Base-by-base conservation (phyloP, 495 filamentous ascomycete species). In the Xylaria sp. region DNA sequence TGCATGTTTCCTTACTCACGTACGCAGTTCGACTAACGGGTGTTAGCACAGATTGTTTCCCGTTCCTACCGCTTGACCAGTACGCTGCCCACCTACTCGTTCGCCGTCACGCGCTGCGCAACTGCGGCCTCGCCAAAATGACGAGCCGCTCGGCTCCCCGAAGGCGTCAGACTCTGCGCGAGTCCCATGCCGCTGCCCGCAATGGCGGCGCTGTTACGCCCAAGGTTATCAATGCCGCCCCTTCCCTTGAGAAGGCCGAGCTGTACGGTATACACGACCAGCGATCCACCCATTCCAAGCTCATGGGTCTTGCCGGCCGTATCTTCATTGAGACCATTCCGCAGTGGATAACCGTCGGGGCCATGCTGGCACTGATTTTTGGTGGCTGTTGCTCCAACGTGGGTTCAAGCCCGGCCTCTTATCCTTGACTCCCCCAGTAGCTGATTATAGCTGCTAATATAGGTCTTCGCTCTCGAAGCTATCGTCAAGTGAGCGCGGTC, bases 381-480 rank as follows among this genome's bases (percentile, higher is more conserved):
- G 96, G 97, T 48, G 96, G 96, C 44, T 99, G 96, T 78, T 99
- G 96, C 85, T 94, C 94, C 40, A 99, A 98, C 85, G 96, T 99
- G 80, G 81, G 77, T 68, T 65, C 19, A 59, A 69, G 67, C 68
- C 48, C 48, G 55, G 33, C 64, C 61, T 48, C 59, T 53, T 52
- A 17, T 59, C 7, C 43, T 41, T 46, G 8, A 17, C 44, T 35
- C 44, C 62, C 41, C 71, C 35, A 55, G 43, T 64, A 48, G 57
- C 70, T 75, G 70, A 75, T 68, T 59, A 53, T 64, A 65, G 68
- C 74, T 77, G 68, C 73, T 58, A 67, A 33, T 69, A 69, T 72
- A 94, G 92, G 92, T 94, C 37, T 98, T 97, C 82, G 92, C 95
- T 9, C 89, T 99, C 50, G 96, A 99, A 80, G 93, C 93, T 26